Evolutionary conservation across 352 stramenopile genomes (phyloP).

Genomic region (Phytophthora europaea): DNA sequence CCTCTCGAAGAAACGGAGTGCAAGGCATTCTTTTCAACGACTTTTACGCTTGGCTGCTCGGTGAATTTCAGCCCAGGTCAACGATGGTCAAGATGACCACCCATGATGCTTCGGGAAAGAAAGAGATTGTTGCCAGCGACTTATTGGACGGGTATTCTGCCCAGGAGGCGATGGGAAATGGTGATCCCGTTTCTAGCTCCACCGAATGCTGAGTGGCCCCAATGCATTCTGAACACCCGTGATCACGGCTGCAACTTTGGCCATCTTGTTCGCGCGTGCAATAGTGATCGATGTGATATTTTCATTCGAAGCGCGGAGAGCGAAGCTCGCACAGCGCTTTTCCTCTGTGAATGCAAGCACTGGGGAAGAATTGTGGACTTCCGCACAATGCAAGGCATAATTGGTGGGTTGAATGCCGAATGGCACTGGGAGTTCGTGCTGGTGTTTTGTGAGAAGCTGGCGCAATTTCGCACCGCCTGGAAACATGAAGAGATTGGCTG

Average conservation of each 20-base stretch:
- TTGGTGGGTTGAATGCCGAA: background rate
- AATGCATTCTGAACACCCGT: background rate
- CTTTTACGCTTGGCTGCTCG: background rate
- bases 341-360: background rate
- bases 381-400: background rate
- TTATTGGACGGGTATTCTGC: background rate
- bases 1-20: background rate
- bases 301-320: background rate
- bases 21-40: slow-evolving; percentile 1
- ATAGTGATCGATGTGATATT: background rate
- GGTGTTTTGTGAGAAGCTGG: background rate
- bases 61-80: background rate
- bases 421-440: background rate
- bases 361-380: background rate
- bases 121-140: background rate
- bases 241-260: background rate
- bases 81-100: background rate
- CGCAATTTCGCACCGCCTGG: background rate
- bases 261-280: background rate
- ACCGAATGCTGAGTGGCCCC: background rate
- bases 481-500: background rate
- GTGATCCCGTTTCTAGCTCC: background rate
- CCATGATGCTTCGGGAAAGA: background rate
- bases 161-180: background rate
- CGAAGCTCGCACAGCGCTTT: background rate